Evolutionary conservation across 2,329 filamentous ascomycete species (phyloP).

Genomic region (Fusarium pilosicola): DNA sequence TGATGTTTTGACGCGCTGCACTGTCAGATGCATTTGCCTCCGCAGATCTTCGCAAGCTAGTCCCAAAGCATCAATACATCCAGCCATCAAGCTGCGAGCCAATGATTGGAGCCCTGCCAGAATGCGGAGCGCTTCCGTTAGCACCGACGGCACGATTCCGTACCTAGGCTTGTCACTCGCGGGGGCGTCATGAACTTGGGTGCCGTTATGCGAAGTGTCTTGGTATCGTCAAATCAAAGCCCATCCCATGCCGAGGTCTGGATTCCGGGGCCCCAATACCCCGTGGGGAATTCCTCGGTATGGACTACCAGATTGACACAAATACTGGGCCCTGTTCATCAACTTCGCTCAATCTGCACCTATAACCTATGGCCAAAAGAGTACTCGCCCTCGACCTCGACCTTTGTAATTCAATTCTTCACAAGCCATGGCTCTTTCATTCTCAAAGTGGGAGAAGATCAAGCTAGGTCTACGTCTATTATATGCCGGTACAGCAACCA

Average conservation of each 20-base stretch:
- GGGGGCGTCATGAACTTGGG: background rate
- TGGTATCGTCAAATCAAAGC: background rate
- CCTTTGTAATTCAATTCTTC: fast-evolving
- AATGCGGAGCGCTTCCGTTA: background rate
- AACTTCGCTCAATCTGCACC: no score
- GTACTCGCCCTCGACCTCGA: no score
- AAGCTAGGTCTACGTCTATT: background rate
- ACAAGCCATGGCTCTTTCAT: background rate
- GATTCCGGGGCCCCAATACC: background rate
- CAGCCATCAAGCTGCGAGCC: background rate
- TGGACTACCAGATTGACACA: background rate
- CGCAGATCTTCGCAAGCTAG: background rate
- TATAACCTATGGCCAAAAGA: background rate
- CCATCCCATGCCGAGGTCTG: background rate
- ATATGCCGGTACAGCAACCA: background rate
- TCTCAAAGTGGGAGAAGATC: background rate
- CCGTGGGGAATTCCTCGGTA: background rate
- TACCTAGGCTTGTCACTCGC: background rate
- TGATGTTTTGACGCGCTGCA: no score
- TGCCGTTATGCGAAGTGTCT: fast-evolving
- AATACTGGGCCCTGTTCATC: background rate
- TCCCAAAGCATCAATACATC: background rate
- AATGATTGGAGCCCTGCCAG: background rate
- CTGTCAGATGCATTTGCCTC: background rate
- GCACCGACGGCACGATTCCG: background rate